Percentiles rank a stretch among this genome's conserved stretches.
These are phyloP conservation scores for Gremmenia infestans DNA, from an alignment of 2,329 filamentous ascomycete genomes.

Conservation along the genomic window DNA sequence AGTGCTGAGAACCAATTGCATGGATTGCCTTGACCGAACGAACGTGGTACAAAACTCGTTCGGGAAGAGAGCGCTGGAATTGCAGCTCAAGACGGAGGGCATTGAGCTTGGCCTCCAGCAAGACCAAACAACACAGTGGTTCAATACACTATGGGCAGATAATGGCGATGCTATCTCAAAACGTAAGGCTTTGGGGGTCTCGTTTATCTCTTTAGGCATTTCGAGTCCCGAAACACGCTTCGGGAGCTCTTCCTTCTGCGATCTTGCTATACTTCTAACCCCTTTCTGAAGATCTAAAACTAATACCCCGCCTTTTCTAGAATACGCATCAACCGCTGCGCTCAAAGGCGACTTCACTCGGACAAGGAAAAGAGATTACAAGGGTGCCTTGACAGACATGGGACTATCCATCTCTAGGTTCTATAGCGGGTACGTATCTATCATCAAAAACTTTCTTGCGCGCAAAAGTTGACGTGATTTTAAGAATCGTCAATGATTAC, in stretches of 20 bases:
- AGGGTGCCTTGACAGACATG: slow-evolving; percentile 86
- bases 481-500: slow-evolving; percentile 94
- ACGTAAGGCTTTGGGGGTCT: slow-evolving; percentile 31
- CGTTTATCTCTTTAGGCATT: too few species aligned
- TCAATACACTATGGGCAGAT: slow-evolving; percentile 95
- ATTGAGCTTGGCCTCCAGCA: slow-evolving; percentile 69
- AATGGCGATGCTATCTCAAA: slow-evolving; percentile 95
- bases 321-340: slow-evolving; percentile 92
- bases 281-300: too few species aligned
- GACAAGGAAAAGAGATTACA: slow-evolving; percentile 83
- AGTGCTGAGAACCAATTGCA: slow-evolving; percentile 90
- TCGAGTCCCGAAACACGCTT: too few species aligned
- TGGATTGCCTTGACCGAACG: slow-evolving; percentile 95
- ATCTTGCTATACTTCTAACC: too few species aligned
- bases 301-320: too few species aligned
- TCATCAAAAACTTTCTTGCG: background rate
- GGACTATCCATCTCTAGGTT: slow-evolving; percentile 78
- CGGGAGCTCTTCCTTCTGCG: too few species aligned
- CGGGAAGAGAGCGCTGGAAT: slow-evolving; percentile 74
- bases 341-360: slow-evolving; percentile 96
- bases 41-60: slow-evolving; percentile 95
- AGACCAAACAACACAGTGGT: slow-evolving; percentile 83
- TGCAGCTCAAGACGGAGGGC: slow-evolving; percentile 70
- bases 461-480: slow-evolving; percentile 5
- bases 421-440: slow-evolving; percentile 55